Base-by-base conservation (phyloP, 805 yeast species). In the Ogataea naganishii region DNA sequence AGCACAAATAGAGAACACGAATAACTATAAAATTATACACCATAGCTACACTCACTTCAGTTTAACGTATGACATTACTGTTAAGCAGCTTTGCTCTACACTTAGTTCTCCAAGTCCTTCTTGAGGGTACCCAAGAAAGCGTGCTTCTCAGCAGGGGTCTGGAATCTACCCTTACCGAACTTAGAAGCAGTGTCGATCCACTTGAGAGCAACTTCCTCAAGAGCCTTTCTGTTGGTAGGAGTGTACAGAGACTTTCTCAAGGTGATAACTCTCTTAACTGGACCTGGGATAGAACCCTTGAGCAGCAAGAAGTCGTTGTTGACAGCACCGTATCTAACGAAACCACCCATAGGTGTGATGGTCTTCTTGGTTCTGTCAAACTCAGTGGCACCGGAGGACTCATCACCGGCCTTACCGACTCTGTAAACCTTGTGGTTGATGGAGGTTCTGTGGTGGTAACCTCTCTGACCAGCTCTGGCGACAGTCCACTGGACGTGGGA, bases 91-190 rank as follows among this genome's bases (percentile, higher is more conserved):
- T 28, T 25, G 23, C 18, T 16, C 26, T 20, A 20, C 31, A 23
- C 25, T 24, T 23, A 26, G 17, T 24, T 36, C 37, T 76, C 72
- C 64, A 84, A 77, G 70, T 88, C 96, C 80, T 84, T 88, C 95
- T 92, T 92, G 67, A 92, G 81, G 62, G 98, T 89, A 76, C 99
- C 99, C 76, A 88, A 60, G 89, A 92, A 92, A 64, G 98, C 94
- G 64, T 80, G 86, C 88, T 94, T 94, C 80, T 92, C 99, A 68
- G 96, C 97, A 59, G 96, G 95, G 62, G 99, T 92, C 77, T 92
- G 99, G 97, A 92, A 92, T 81, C 98, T 92, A 79, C 98, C 98
- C 85, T 92, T 94, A 82, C 99, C 99, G 88, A 92, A 92, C 74
- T 89, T 88, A 62, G 98, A 92, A 64, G 99, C 95, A 58, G 99